Conservation (phyloP, 1,284 basidiomycete species). For the Vanrija sp. region DNA sequence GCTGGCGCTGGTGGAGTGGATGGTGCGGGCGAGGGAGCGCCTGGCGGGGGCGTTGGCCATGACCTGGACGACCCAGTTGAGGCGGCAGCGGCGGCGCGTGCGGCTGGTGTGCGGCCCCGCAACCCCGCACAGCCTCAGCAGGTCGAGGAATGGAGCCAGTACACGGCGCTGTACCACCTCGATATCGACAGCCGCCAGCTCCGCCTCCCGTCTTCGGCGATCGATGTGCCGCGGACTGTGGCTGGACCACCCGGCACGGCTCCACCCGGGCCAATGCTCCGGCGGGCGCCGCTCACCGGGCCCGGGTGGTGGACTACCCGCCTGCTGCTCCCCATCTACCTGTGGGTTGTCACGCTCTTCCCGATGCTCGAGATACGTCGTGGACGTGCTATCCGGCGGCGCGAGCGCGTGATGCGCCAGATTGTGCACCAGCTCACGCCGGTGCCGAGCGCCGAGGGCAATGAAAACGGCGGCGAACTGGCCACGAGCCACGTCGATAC, state of each 20-base stretch:
- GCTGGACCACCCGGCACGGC: background rate
- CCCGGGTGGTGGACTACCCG: constrained; percentile 23
- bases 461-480: no score
- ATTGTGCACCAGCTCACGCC: constrained; percentile 23
- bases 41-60: no score
- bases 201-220: constrained; percentile 19
- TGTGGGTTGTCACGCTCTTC: constrained; percentile 44
- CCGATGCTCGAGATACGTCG: constrained; percentile 37
- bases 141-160: constrained; percentile 5
- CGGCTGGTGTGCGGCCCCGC: background rate
- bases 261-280: constrained; percentile 4
- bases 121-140: background rate
- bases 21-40: background rate
- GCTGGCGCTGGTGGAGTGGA: background rate
- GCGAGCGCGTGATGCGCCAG: constrained; percentile 38
- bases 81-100: background rate
- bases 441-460: no score
- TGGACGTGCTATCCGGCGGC: constrained; percentile 29
- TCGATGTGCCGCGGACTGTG: background rate
- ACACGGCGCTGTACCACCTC: constrained; percentile 18
- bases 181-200: constrained; percentile 27
- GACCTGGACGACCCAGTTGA: background rate
- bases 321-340: constrained; percentile 31
- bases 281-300: constrained; percentile 1
- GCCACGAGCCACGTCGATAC: no score